phyloP scores from a whole-genome alignment of 129 eudicot genomes.

The Calendula officinalis region DNA sequence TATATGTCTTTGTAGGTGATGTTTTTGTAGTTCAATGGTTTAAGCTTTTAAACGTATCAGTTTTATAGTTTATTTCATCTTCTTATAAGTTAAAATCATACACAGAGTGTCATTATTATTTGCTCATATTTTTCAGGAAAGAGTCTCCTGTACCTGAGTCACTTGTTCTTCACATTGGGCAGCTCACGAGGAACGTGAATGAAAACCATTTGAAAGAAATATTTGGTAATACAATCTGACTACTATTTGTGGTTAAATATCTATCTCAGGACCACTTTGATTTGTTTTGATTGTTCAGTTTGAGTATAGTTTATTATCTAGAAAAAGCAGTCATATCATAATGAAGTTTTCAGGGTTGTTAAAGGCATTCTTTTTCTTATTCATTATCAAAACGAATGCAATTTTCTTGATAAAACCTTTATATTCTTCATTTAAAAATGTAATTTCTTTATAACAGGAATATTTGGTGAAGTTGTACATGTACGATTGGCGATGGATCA shows the following conservation, averaged over 20 bases:
- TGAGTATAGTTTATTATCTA: no score
- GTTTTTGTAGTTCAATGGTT: neutral
- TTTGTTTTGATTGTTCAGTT: no score
- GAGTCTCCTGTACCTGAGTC: slow-evolving; percentile 73
- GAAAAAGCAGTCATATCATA: no score
- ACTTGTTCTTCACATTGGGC: slow-evolving; percentile 80
- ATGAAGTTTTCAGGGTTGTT: no score
- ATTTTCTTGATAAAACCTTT: neutral
- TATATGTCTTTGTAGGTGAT: slow-evolving; percentile 2
- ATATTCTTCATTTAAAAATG: neutral
- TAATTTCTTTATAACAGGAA: slow-evolving; percentile 37
- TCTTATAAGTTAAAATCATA: neutral
- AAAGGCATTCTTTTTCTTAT: no score
- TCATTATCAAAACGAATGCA: no score
- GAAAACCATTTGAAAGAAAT: slow-evolving; percentile 91
- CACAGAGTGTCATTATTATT: neutral
- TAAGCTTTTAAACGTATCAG: neutral
- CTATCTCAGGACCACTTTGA: no score
- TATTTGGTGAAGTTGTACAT: slow-evolving; percentile 74
- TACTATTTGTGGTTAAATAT: neutral
- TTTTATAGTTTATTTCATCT: neutral
- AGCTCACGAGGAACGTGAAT: slow-evolving; percentile 89
- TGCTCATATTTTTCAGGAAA: slow-evolving; percentile 50
- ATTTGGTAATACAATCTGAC: slow-evolving; percentile 49
- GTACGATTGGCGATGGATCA: slow-evolving; percentile 79